phyloP scores from a whole-genome alignment of 352 stramenopile species.

The Phytophthora sp. region DNA sequence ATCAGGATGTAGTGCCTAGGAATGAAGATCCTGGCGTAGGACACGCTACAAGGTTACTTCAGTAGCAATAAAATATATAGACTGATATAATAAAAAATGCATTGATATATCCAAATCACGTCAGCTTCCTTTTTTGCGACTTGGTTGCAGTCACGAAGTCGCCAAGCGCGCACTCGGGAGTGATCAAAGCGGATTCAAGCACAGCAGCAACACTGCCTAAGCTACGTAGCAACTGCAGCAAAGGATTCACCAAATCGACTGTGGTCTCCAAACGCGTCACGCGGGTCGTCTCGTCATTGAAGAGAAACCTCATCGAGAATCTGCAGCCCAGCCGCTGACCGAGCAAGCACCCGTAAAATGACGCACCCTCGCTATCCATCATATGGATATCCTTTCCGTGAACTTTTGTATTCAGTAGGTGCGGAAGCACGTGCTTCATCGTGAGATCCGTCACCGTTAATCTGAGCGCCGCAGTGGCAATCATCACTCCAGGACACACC shows the following conservation, averaged over 20 bases:
- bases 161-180: constrained; percentile 5
- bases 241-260: constrained; percentile 4
- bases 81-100: no score
- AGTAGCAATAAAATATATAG: not conserved
- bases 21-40: no score
- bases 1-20: constrained; percentile 35
- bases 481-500: constrained; percentile 8
- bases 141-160: no score
- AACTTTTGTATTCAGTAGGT: not conserved
- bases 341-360: constrained; percentile 13
- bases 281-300: constrained; percentile 5
- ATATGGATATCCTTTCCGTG: not conserved
- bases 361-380: not conserved
- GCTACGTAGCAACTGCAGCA: constrained; percentile 6
- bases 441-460: constrained; percentile 28
- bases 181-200: constrained; percentile 10
- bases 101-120: no score
- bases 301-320: constrained; percentile 16
- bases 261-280: constrained; percentile 12
- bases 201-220: constrained; percentile 6
- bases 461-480: constrained; percentile 15
- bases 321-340: constrained; percentile 13
- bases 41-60: not conserved
- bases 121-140: no score
- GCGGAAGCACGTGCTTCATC: constrained; percentile 6